phyloP scores from a whole-genome alignment of 352 stramenopile genomes.

The Globisporangium echinulatum region DNA sequence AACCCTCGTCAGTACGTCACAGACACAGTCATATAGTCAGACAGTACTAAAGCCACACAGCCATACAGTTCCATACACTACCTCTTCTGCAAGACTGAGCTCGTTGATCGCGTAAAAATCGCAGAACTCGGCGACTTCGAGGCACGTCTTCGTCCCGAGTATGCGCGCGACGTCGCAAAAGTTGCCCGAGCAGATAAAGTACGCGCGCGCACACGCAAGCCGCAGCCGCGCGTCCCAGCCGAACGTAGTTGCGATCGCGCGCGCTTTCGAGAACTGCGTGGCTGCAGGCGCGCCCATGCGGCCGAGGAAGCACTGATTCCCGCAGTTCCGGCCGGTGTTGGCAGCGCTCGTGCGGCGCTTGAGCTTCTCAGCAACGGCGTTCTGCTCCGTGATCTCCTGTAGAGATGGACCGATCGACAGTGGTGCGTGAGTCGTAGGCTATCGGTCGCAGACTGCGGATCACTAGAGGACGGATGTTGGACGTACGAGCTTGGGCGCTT shows the following conservation, averaged over 20 bases:
- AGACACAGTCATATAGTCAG: background rate
- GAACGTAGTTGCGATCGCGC: slow-evolving; percentile 39
- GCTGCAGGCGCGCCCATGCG: slow-evolving; percentile 19
- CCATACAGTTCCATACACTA: slow-evolving; percentile 6
- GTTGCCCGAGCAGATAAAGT: slow-evolving; percentile 65
- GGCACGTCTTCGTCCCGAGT: slow-evolving; percentile 57
- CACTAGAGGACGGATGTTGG: background rate
- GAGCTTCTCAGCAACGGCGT: slow-evolving; percentile 36
- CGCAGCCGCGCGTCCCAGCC: slow-evolving; percentile 39
- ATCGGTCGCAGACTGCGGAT: too few relatives aligned
- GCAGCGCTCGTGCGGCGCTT: slow-evolving; percentile 33
- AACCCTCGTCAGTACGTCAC: background rate
- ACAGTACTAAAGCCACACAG: too few relatives aligned
- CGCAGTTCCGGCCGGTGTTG: slow-evolving; percentile 62
- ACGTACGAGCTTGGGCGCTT: slow-evolving; percentile 51
- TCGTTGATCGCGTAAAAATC: slow-evolving; percentile 64
- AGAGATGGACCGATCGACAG: background rate
- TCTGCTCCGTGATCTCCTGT: slow-evolving; percentile 58
- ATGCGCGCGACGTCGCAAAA: slow-evolving; percentile 74
- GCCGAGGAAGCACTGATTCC: slow-evolving; percentile 68
- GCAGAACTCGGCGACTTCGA: slow-evolving; percentile 71
- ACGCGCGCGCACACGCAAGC: slow-evolving; percentile 48
- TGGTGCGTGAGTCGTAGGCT: too few relatives aligned
- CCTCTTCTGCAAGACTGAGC: slow-evolving; percentile 36
- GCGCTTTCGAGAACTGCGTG: slow-evolving; percentile 38